phyloP scores from a whole-genome alignment of 495 filamentous ascomycete genomes.

The Penicillium verhagenii region DNA sequence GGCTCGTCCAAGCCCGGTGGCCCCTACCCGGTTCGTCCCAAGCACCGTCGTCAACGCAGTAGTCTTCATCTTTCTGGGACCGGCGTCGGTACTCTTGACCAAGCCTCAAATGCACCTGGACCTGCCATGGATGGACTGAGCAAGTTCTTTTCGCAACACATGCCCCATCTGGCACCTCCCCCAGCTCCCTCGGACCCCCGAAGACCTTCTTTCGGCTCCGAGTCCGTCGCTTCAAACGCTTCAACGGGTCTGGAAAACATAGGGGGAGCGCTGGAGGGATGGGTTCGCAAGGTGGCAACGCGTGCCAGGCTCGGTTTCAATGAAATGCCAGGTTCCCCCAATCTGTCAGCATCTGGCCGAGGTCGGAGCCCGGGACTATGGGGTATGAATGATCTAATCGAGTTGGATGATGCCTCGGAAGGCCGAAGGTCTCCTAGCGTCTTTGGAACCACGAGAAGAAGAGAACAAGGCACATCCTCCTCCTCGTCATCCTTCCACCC shows the following conservation, averaged over 20 bases:
- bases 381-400: slow-evolving; percentile 74
- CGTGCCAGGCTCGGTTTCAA: slow-evolving; percentile 41
- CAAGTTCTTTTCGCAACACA: slow-evolving; percentile 71
- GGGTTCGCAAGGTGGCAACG: slow-evolving; percentile 77
- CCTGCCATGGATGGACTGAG: slow-evolving; percentile 80
- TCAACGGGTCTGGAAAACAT: slow-evolving; percentile 74
- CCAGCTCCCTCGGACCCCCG: slow-evolving; percentile 26
- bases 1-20: slow-evolving; percentile 19
- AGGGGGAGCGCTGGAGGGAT: slow-evolving; percentile 81
- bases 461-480: slow-evolving; percentile 21
- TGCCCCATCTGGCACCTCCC: slow-evolving; percentile 64
- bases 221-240: slow-evolving; percentile 40
- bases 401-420: slow-evolving; percentile 65
- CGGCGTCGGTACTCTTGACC: slow-evolving; percentile 78
- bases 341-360: slow-evolving; percentile 30
- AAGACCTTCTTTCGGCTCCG: slow-evolving; percentile 43
- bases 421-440: slow-evolving; percentile 25
- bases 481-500: slow-evolving; percentile 28
- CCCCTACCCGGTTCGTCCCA: slow-evolving; percentile 18
- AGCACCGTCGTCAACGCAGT: slow-evolving; percentile 43
- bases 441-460: slow-evolving; percentile 17
- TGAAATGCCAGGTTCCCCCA: slow-evolving; percentile 35
- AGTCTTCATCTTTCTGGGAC: slow-evolving; percentile 63
- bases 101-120: slow-evolving; percentile 66
- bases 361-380: slow-evolving; percentile 36